A percentile compares a stretch with the other conserved stretches of the same genome.
Evolutionary conservation across 1,139 yeast genomes (phyloP).

Genomic region (Suhomyces bolitotheri): DNA sequence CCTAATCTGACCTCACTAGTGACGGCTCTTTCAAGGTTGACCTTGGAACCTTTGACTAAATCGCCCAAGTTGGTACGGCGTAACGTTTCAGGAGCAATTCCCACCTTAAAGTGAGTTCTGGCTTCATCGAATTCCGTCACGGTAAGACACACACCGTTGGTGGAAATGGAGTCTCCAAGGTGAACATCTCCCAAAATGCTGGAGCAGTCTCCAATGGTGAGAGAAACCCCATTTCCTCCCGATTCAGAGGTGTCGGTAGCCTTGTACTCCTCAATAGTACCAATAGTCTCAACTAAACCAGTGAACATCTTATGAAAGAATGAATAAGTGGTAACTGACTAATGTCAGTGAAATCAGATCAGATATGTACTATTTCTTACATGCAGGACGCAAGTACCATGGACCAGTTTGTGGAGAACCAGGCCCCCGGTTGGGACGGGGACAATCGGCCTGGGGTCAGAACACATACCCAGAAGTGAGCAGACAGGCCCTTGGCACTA

Average conservation of each 20-base stretch:
- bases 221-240: conserved; percentile 80
- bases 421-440: too few species aligned
- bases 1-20: conserved; percentile 82
- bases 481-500: too few species aligned
- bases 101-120: conserved; percentile 69
- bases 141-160: conserved; percentile 90
- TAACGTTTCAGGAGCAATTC: conserved; percentile 90
- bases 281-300: conserved; percentile 87
- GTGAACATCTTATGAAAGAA: conserved; percentile 66
- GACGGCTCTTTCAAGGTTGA: conserved; percentile 91
- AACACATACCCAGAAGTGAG: too few species aligned
- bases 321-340: background rate
- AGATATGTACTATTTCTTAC: background rate
- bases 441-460: too few species aligned
- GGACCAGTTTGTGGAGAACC: too few species aligned
- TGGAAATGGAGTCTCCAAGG: conserved; percentile 88
- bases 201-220: conserved; percentile 64
- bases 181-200: conserved; percentile 75
- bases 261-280: conserved; percentile 55
- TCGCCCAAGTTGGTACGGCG: conserved; percentile 75
- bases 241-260: conserved; percentile 52
- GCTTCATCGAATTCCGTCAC: conserved; percentile 75
- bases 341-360: conserved; percentile 1
- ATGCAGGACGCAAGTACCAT: too few species aligned
- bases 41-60: conserved; percentile 57